phyloP scores from a whole-genome alignment of 495 filamentous ascomycete genomes.

The Pyrenula massariospora region DNA sequence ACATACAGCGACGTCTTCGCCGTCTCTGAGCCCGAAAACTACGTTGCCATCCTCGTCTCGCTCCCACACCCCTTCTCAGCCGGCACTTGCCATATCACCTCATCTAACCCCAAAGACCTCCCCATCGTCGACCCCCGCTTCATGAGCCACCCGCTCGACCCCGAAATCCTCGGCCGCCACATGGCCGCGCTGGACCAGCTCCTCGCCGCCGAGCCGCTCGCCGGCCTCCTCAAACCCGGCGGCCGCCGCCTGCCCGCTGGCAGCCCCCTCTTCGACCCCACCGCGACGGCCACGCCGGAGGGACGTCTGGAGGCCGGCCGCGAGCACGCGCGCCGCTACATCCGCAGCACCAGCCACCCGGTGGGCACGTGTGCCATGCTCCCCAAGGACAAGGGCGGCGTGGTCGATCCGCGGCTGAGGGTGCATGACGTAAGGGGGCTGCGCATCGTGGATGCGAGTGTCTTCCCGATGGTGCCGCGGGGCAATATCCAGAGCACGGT shows the following conservation, averaged over 20 bases:
- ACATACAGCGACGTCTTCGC: slow-evolving; percentile 9
- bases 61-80: slow-evolving; percentile 25
- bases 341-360: slow-evolving; percentile 22
- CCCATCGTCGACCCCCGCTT: slow-evolving; percentile 26
- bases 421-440: slow-evolving; percentile 38
- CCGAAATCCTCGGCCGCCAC: slow-evolving; percentile 1
- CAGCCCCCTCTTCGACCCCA: too few relatives aligned
- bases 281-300: background rate
- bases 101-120: slow-evolving; percentile 20
- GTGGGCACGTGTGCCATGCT: slow-evolving; percentile 40
- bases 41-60: slow-evolving; percentile 18
- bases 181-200: background rate
- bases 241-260: slow-evolving; percentile 21
- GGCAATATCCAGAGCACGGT: slow-evolving; percentile 37
- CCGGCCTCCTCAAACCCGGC: background rate
- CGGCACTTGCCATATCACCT: slow-evolving; percentile 22
- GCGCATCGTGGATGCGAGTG: slow-evolving; percentile 35
- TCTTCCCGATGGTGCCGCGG: slow-evolving; percentile 31
- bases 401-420: slow-evolving; percentile 32
- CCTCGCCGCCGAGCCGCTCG: background rate
- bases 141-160: slow-evolving; percentile 17
- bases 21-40: slow-evolving; percentile 17
- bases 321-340: too few relatives aligned
- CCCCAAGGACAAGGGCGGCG: slow-evolving; percentile 30
- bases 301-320: too few relatives aligned